These are phyloP conservation scores for Penicillium thymicola DNA, from an alignment of 2,329 filamentous ascomycete species.

Conservation along the genomic window DNA sequence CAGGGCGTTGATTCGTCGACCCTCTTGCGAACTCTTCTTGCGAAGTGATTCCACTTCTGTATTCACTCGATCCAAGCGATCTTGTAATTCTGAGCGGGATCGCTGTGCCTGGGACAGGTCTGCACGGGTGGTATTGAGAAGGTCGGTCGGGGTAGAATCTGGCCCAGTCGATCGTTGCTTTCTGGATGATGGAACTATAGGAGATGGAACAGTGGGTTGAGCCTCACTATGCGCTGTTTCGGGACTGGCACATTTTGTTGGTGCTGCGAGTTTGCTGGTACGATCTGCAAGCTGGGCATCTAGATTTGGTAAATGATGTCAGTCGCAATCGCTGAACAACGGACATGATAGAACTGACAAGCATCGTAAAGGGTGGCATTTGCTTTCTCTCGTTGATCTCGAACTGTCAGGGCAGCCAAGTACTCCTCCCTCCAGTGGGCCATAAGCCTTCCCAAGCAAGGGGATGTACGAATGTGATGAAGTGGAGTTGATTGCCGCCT, in stretches of 20 bases:
- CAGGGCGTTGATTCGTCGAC: constrained; percentile 59
- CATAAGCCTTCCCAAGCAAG: constrained; percentile 41
- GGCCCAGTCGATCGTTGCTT: constrained; percentile 22
- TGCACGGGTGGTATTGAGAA: constrained; percentile 46
- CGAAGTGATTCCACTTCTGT: constrained; percentile 64
- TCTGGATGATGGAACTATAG: constrained; percentile 29
- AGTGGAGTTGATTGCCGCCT: constrained; percentile 18
- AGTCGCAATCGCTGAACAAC: constrained; percentile 15
- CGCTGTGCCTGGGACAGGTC: constrained; percentile 76
- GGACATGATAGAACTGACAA: constrained; percentile 52
- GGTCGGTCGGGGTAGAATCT: constrained; percentile 31
- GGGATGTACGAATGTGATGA: constrained; percentile 13
- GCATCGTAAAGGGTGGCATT: constrained; percentile 70
- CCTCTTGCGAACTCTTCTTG: constrained; percentile 57
- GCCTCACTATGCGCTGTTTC: constrained; percentile 21
- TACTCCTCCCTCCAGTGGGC: constrained; percentile 80
- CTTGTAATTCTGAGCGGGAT: constrained; percentile 65
- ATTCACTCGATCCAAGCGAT: constrained; percentile 60
- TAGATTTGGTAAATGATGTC: constrained; percentile 34
- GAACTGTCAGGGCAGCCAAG: constrained; percentile 66
- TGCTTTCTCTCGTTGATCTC: constrained; percentile 65
- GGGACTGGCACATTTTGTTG: constrained; percentile 18
- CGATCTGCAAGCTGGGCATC: constrained; percentile 66
- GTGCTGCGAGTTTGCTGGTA: constrained; percentile 53
- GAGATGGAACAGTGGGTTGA: constrained; percentile 25